A percentile compares a stretch with the other conserved stretches of the same genome.
Evolutionary conservation across 2,329 filamentous ascomycete species (phyloP).

Genomic region (Nigrograna mackinnonii): DNA sequence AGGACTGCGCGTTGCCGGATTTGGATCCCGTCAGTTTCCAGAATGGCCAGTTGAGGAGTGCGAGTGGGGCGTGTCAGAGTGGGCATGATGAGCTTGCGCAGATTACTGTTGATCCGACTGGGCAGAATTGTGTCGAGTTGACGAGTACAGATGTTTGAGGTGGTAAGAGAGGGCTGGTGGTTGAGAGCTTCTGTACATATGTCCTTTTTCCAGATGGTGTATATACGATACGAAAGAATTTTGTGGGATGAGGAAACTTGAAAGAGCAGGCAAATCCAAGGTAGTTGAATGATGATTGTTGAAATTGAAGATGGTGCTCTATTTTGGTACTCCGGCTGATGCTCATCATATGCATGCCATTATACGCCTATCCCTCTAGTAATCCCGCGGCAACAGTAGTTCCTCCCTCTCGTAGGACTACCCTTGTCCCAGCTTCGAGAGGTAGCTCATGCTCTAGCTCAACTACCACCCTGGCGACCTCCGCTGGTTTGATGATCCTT

Average conservation of each 20-base stretch:
- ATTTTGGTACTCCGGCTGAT: too few relatives aligned
- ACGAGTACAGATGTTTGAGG: slow-evolving; percentile 13
- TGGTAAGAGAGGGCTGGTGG: too few relatives aligned
- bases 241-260: too few relatives aligned
- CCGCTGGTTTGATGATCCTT: slow-evolving; percentile 78
- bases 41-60: slow-evolving; percentile 14
- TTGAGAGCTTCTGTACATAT: too few relatives aligned
- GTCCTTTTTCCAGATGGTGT: too few relatives aligned
- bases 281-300: too few relatives aligned
- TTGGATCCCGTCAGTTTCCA: slow-evolving; percentile 16
- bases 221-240: too few relatives aligned
- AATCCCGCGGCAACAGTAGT: slow-evolving; percentile 87
- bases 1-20: slow-evolving; percentile 31
- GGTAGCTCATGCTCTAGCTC: slow-evolving; percentile 76
- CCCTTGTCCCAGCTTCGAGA: slow-evolving; percentile 75
- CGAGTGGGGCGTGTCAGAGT: slow-evolving; percentile 16
- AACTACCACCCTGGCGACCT: slow-evolving; percentile 76
- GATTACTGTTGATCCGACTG: slow-evolving; percentile 16
- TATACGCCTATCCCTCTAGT: slow-evolving; percentile 61
- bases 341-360: background rate
- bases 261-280: too few relatives aligned
- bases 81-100: slow-evolving; percentile 17
- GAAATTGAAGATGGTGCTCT: too few relatives aligned
- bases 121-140: slow-evolving; percentile 12
- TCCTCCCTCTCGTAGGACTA: slow-evolving; percentile 80